Base-by-base conservation (phyloP, 129 eudicot genomes). In the Lactuca saligna region DNA sequence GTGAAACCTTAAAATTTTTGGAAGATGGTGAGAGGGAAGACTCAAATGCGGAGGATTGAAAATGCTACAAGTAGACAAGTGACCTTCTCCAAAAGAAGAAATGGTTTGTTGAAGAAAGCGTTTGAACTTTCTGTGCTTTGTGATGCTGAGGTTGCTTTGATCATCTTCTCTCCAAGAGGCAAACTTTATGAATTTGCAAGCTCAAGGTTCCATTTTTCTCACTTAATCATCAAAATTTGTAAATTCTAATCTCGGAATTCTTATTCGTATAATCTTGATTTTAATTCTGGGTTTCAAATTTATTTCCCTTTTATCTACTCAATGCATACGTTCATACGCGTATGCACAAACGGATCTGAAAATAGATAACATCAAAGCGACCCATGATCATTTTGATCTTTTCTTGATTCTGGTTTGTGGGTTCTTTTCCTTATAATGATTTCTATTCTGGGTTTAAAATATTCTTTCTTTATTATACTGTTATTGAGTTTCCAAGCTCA, bases 11-110 rank as follows among this genome's bases (percentile, higher is more conserved):
- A 32, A 16, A 33, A 16, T 34, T 17, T 67, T 39, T 4, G 33
- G 44, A 73, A 73, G 74, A 88, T 88, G 96, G 96, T 88, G 83
- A 85, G 96, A 69, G 96, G 96, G 56, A 88, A 85, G 80, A 88
- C 91, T 50, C 96, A 88, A 76, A 83, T 88, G 96, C 81, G 84
- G 86, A 90, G 96, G 79, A 89, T 89, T 64, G 96, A 89, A 35
- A 89, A 89, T 85, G 92, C 92, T 39, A 89, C 96, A 37, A 89
- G 96, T 71, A 79, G 96, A 66, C 96, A 89, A 74, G 96, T 89
- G 65, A 89, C 96, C 68, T 89, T 89, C 69, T 85, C 96, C 6
- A 88, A 88, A 84, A 76, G 96, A 38, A 66, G 96, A 82, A 88
- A 88, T 81, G 96, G 96, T 17, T 78, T 88, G 78, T 63, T 88